phyloP scores from a whole-genome alignment of 345 rosid species.

The Bruguiera gymnorhiza region DNA sequence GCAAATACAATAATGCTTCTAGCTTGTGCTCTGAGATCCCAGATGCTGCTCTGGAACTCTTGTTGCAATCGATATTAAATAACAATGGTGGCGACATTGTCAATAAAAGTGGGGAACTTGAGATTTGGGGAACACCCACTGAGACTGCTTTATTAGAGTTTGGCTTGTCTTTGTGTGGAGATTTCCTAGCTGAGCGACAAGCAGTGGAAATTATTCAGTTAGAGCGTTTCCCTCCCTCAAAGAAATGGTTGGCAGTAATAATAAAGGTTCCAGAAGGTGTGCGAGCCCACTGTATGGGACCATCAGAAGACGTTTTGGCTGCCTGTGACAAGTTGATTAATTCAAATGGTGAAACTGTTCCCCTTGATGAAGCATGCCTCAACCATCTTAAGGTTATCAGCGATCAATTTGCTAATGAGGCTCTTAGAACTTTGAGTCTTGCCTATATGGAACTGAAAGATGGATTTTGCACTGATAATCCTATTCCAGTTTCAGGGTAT shows the following conservation, averaged over 20 bases:
- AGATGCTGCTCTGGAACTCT: conserved; percentile 44
- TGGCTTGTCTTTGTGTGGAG: conserved; percentile 74
- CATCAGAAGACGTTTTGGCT: conserved; percentile 84
- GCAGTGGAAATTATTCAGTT: conserved; percentile 53
- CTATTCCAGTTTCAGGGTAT: conserved; percentile 51
- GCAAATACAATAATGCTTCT: conserved; percentile 33
- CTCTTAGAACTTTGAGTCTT: conserved; percentile 83
- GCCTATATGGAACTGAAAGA: conserved; percentile 57
- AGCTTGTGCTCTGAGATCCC: conserved; percentile 55
- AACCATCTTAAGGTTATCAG: conserved; percentile 58
- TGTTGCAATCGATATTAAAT: conserved; percentile 74
- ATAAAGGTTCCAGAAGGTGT: conserved; percentile 66
- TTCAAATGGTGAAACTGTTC: conserved; percentile 65
- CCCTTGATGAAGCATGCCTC: conserved; percentile 57
- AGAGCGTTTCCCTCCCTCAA: conserved; percentile 80
- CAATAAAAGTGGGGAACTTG: conserved; percentile 58
- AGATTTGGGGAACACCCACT: conserved; percentile 81
- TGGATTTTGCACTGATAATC: conserved; percentile 47
- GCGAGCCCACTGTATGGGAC: conserved; percentile 83
- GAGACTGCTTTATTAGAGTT: conserved; percentile 81
- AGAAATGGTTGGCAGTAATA: conserved; percentile 82
- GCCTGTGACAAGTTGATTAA: conserved; percentile 70
- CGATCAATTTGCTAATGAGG: conserved; percentile 76
- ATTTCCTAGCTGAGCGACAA: conserved; percentile 58
- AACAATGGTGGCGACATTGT: conserved; percentile 89